Evolutionary conservation across 352 stramenopile species (phyloP), one percentile per base, ranked within the genome.

Genomic region (Phytophthora vignae): DNA sequence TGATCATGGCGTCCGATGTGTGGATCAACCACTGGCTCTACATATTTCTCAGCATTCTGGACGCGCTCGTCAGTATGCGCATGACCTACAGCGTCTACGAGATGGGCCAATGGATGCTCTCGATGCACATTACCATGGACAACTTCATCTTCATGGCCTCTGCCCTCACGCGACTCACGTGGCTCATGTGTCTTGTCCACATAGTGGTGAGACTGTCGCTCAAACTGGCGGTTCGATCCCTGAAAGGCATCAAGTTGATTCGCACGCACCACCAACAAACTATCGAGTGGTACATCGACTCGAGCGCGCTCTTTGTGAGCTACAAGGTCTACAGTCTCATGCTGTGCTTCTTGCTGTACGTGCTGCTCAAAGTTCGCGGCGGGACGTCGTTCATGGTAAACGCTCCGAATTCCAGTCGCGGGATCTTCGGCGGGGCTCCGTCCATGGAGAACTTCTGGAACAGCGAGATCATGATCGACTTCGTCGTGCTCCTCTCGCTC

Each of bases 1-100:
- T 82, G 12, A 63, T 91, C 22, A 83, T 89, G 68, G 84, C 78
- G 0, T 90, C 84, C 1, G 81, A 90, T 25, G 63, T 88, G 2
- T 90, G 84, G 84, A 87, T 90, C 60, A 92, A 90, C 60, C 82
- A 92, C 54, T 92, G 84, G 84, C 67, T 90, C 1, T 92, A 90
- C 66, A 89, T 90, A 7, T 38, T 74, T 2, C 46, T 90, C 1
- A 90, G 84, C 58, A 83, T 90, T 15, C 50, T 90, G 36, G 82
- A 92, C 11, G 65, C 81, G 6, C 58, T 90, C 8, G 56, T 75
- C 1, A 88, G 78, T 55, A 14, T 90, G 0, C 77, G 82, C 0
- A 72, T 83, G 59, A 88, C 70, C 9, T 90, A 90, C 53, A 69
- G 78, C 7, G 68, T 82, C 2, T 67, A 84, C 3, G 59, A 85